A percentile compares a stretch with the other conserved stretches of the same genome.
Conservation (phyloP, 192 early-diverging fungal species). For the Helicostylum pulchrum region DNA sequence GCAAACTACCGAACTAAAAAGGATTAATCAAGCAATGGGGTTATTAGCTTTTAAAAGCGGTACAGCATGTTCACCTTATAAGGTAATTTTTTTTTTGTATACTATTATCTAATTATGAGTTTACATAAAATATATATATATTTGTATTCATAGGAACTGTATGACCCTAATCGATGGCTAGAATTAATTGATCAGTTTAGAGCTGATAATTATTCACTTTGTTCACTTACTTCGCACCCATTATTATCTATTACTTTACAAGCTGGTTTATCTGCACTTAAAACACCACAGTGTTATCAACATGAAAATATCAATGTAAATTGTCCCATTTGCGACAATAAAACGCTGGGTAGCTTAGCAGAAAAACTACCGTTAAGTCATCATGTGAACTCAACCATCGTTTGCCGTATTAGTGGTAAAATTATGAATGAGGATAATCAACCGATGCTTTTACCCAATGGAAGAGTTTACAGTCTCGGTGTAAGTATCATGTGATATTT, state of each 20-base stretch:
- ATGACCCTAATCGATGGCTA: slow-evolving; percentile 73
- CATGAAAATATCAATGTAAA: slow-evolving; percentile 80
- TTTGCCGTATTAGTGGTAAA: slow-evolving; percentile 86
- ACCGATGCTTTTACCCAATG: slow-evolving; percentile 95
- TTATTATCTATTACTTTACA: slow-evolving; percentile 86
- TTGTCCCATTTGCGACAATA: slow-evolving; percentile 89
- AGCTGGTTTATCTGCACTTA: slow-evolving; percentile 93
- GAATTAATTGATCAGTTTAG: slow-evolving; percentile 78
- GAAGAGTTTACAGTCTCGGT: slow-evolving; percentile 86
- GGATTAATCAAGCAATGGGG: slow-evolving; percentile 88
- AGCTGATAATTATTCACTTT: slow-evolving; percentile 81
- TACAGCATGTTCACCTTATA: slow-evolving; percentile 81
- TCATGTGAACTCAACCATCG: slow-evolving; percentile 92
- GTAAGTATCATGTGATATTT: slow-evolving; percentile 41
- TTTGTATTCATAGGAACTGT: slow-evolving; percentile 50
- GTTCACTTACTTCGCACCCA: slow-evolving; percentile 83
- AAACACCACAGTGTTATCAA: slow-evolving; percentile 82
- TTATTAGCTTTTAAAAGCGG: slow-evolving; percentile 78
- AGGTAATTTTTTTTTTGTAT: slow-evolving; percentile 38
- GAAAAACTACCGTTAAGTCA: slow-evolving; percentile 84
- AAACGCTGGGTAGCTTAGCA: slow-evolving; percentile 85
- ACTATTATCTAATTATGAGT: too few relatives aligned
- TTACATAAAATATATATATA: too few relatives aligned
- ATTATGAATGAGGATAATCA: slow-evolving; percentile 98
- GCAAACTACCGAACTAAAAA: slow-evolving; percentile 69